Percentiles rank a stretch among this genome's conserved stretches.
These are phyloP conservation scores for Begonia masoniana DNA, from an alignment of 306 rosid genomes.

Conservation along the genomic window DNA sequence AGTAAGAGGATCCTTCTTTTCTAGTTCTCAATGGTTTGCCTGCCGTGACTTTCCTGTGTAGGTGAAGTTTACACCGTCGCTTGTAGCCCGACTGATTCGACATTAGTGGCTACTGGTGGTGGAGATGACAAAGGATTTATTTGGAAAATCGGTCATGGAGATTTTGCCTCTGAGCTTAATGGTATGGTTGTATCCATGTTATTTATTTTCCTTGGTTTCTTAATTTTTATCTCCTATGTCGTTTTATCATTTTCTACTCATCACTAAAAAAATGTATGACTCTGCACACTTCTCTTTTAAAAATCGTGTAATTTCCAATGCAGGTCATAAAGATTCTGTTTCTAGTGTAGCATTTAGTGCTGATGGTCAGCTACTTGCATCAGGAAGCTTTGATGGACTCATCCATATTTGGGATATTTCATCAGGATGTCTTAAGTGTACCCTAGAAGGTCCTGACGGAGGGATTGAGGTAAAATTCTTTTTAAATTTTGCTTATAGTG, in stretches of 20 bases:
- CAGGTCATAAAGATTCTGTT: constrained; percentile 75
- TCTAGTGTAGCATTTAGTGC: constrained; percentile 62
- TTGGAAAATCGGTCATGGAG: constrained; percentile 76
- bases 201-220: constrained; percentile 2
- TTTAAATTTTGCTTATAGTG: background rate
- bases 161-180: constrained; percentile 68
- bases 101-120: constrained; percentile 82
- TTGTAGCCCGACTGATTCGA: constrained; percentile 63
- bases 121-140: constrained; percentile 82
- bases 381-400: constrained; percentile 67
- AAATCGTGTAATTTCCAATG: constrained; percentile 9
- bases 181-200: constrained; percentile 25
- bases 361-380: constrained; percentile 71
- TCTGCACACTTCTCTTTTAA: background rate
- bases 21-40: no score
- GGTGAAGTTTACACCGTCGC: constrained; percentile 69
- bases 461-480: constrained; percentile 54
- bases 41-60: constrained; percentile 10
- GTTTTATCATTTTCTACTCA: no score
- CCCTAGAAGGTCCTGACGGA: constrained; percentile 69
- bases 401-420: constrained; percentile 64
- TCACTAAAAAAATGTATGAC: no score
- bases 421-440: constrained; percentile 32
- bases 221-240: background rate
- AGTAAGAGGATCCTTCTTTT: no score